Conservation (phyloP, 768 basidiomycete species). For the Holtermanniella nyarrowii region DNA sequence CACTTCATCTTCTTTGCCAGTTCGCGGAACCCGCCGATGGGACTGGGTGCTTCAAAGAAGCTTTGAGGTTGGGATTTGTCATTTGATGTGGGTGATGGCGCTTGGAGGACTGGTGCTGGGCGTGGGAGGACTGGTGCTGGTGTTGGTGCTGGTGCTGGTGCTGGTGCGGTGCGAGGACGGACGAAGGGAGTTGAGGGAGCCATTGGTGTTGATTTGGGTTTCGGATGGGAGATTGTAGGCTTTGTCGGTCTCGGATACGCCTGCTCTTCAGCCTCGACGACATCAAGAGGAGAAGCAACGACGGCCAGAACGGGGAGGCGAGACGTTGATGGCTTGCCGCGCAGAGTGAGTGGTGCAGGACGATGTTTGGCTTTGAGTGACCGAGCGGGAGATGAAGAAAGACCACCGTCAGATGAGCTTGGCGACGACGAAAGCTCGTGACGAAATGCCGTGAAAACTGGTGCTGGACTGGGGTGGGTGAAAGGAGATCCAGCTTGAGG, state of each 20-base stretch:
- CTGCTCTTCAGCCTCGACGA: too few species aligned
- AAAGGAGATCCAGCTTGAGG: conserved; percentile 1
- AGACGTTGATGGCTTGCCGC: conserved; percentile 3
- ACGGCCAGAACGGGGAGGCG: conserved; percentile 16
- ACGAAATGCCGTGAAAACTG: not conserved
- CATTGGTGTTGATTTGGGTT: not conserved
- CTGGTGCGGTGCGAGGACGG: conserved; percentile 18
- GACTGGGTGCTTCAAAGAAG: not conserved
- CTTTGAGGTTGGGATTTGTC: not conserved
- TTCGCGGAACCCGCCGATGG: not conserved
- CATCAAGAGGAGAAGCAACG: too few species aligned
- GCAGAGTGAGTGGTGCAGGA: conserved; percentile 20
- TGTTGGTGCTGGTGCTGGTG: not conserved
- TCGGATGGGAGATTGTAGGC: not conserved
- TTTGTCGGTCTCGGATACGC: too few species aligned
- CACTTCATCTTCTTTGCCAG: not conserved
- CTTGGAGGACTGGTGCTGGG: not conserved
- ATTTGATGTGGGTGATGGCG: not conserved
- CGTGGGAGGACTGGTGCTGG: not conserved
- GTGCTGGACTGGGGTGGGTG: not conserved
- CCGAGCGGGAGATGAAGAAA: not conserved
- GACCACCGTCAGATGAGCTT: not conserved
- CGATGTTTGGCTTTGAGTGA: conserved; percentile 9
- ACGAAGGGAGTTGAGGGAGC: conserved; percentile 22
- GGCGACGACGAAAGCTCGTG: not conserved